Evolutionary conservation across 768 basidiomycete genomes (phyloP).

Genomic region (Rubroboletus satanas): DNA sequence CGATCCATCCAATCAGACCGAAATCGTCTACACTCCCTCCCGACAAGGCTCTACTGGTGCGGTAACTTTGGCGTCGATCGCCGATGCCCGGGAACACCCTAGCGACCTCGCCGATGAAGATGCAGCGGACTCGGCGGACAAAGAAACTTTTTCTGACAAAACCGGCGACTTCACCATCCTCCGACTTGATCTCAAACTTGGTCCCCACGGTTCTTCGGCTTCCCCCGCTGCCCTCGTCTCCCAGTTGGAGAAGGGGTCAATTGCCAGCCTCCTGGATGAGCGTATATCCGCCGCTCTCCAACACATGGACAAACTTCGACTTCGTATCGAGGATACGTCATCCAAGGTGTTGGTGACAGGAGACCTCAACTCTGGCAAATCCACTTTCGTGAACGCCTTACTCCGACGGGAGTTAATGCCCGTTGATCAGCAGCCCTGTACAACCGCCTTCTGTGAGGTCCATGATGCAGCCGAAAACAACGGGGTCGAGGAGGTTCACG

Average conservation of each 20-base stretch:
- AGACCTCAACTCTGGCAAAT: constrained; percentile 97
- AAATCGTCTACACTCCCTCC: constrained; percentile 56
- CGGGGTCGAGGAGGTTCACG: constrained; percentile 81
- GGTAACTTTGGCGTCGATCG: constrained; percentile 52
- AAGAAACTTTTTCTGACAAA: constrained; percentile 38
- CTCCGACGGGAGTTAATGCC: constrained; percentile 91
- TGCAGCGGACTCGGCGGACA: constrained; percentile 27
- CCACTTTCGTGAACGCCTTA: constrained; percentile 95
- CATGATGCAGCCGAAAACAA: constrained; percentile 82
- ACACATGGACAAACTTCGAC: constrained; percentile 81
- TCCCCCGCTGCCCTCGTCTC: constrained; percentile 73
- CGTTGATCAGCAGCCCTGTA: constrained; percentile 97
- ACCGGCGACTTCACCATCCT: constrained; percentile 78
- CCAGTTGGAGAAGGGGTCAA: constrained; percentile 88
- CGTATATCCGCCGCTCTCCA: constrained; percentile 68
- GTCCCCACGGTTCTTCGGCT: constrained; percentile 60
- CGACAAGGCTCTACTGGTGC: constrained; percentile 52
- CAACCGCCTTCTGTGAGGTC: constrained; percentile 95
- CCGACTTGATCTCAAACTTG: constrained; percentile 89
- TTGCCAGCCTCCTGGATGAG: constrained; percentile 87
- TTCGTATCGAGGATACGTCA: constrained; percentile 85
- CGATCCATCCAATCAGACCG: constrained; percentile 63
- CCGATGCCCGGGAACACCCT: constrained; percentile 41
- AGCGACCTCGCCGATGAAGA: constrained; percentile 13
- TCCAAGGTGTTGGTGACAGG: constrained; percentile 98